phyloP scores from a whole-genome alignment of 495 filamentous ascomycete species.

The Pseudotulostoma volvatum region DNA sequence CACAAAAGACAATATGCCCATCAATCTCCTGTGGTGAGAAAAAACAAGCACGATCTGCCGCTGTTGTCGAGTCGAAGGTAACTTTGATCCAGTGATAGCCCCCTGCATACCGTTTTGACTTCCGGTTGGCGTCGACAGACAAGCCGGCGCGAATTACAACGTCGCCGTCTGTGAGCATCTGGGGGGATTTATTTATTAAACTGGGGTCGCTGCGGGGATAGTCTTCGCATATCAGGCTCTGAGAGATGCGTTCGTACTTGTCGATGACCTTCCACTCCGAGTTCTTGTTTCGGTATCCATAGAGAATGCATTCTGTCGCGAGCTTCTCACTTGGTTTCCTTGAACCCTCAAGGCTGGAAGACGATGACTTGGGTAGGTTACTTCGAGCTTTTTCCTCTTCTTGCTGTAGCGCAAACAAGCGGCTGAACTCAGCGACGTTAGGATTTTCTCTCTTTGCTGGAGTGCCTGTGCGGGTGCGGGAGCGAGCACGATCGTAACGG shows the following conservation, averaged over 20 bases:
- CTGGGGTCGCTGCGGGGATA: slow-evolving; percentile 52
- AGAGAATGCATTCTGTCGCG: slow-evolving; percentile 68
- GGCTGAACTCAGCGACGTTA: slow-evolving; percentile 35
- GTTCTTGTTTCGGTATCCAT: slow-evolving; percentile 56
- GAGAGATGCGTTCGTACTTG: slow-evolving; percentile 59
- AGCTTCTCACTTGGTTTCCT: slow-evolving; percentile 34
- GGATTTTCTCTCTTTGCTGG: slow-evolving; percentile 42
- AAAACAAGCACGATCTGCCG: slow-evolving; percentile 60
- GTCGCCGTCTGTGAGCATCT: slow-evolving; percentile 44
- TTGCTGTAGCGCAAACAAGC: slow-evolving; percentile 29
- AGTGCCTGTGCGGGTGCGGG: slow-evolving; percentile 43
- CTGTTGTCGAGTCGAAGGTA: slow-evolving; percentile 68
- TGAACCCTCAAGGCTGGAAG: slow-evolving; percentile 24
- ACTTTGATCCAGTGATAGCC: slow-evolving; percentile 86
- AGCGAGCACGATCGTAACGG: slow-evolving; percentile 32
- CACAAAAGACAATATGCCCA: slow-evolving; percentile 61
- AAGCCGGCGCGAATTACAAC: slow-evolving; percentile 43
- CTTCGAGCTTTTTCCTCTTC: slow-evolving; percentile 20
- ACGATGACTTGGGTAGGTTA: slow-evolving; percentile 26
- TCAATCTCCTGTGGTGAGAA: slow-evolving; percentile 62
- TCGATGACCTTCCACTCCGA: slow-evolving; percentile 73
- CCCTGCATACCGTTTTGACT: slow-evolving; percentile 58
- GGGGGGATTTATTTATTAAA: slow-evolving; percentile 34
- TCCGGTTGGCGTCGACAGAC: slow-evolving; percentile 50
- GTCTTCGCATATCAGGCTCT: slow-evolving; percentile 73